Percentiles rank a stretch among this genome's conserved stretches.
These are phyloP conservation scores for Neopestalotiopsis clavispora DNA, from an alignment of 2,329 filamentous ascomycete species.

Conservation along the genomic window DNA sequence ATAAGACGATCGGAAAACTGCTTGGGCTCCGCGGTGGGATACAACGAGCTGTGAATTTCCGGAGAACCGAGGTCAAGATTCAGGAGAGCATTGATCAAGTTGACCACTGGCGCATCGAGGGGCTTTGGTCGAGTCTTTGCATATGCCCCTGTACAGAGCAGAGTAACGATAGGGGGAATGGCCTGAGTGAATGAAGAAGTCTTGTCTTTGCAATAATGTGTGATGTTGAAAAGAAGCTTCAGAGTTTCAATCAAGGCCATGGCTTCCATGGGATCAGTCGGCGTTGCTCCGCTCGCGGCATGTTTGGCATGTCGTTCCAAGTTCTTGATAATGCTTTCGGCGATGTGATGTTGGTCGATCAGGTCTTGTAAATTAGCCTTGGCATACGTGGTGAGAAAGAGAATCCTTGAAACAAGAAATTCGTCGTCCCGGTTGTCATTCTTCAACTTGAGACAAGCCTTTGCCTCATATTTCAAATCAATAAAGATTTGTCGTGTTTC, in stretches of 20 bases:
- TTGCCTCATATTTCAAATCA: conserved; percentile 69
- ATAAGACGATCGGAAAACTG: conserved; percentile 69
- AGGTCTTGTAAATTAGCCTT: conserved; percentile 69
- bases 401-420: conserved; percentile 79
- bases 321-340: conserved; percentile 71
- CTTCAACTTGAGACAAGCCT: conserved; percentile 74
- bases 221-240: conserved; percentile 89
- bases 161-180: conserved; percentile 71
- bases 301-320: conserved; percentile 70
- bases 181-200: conserved; percentile 67
- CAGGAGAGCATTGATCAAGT: conserved; percentile 79
- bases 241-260: conserved; percentile 84
- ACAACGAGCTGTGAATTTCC: conserved; percentile 61
- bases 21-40: conserved; percentile 66
- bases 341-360: conserved; percentile 69
- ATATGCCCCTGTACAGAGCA: conserved; percentile 66
- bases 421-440: conserved; percentile 81
- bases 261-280: conserved; percentile 66
- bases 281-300: conserved; percentile 34
- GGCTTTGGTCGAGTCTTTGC: conserved; percentile 60
- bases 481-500: conserved; percentile 75
- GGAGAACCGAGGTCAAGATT: conserved; percentile 73
- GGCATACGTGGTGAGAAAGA: conserved; percentile 82
- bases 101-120: conserved; percentile 72
- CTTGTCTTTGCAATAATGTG: conserved; percentile 72